A percentile compares a stretch with the other conserved stretches of the same genome.
phyloP scores from a whole-genome alignment of 495 filamentous ascomycete species.

The Trichoderma erinaceum region DNA sequence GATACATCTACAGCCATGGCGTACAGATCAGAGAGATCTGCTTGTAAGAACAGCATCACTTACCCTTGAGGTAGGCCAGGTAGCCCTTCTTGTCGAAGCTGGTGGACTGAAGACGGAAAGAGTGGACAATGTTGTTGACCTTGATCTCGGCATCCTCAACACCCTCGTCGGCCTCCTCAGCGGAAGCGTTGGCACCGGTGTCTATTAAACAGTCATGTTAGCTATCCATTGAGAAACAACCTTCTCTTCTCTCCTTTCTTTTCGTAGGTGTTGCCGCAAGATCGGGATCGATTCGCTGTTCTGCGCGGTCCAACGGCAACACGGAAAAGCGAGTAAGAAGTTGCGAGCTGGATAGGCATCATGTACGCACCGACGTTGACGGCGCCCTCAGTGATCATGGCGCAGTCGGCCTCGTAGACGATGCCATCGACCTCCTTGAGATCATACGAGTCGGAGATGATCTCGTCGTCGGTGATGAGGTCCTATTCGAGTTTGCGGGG shows the following conservation, averaged over 20 bases:
- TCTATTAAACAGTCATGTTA: constrained; percentile 41
- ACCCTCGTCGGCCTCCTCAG: constrained; percentile 75
- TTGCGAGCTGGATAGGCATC: not conserved
- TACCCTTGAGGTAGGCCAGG: constrained; percentile 74
- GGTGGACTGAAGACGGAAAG: constrained; percentile 78
- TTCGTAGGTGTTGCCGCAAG: not conserved
- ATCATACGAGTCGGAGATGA: constrained; percentile 89
- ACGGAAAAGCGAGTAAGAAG: not conserved
- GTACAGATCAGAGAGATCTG: not conserved
- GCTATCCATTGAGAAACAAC: constrained; percentile 14
- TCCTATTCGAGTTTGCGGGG: constrained; percentile 52
- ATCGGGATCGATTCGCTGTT: not conserved
- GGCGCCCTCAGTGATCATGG: constrained; percentile 68
- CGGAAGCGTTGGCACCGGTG: constrained; percentile 94
- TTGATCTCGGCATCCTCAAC: constrained; percentile 60
- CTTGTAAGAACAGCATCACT: constrained; percentile 20
- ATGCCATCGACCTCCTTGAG: constrained; percentile 67
- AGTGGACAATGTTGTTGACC: constrained; percentile 93
- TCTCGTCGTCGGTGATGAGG: constrained; percentile 82
- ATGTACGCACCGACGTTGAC: constrained; percentile 63
- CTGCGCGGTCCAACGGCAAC: not conserved
- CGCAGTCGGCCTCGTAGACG: constrained; percentile 84
- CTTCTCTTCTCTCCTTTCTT: not conserved
- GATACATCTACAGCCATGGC: not conserved
- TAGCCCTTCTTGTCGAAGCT: constrained; percentile 81